phyloP scores from a whole-genome alignment of 441 rosid genomes.

The Bruguiera hainesii region DNA sequence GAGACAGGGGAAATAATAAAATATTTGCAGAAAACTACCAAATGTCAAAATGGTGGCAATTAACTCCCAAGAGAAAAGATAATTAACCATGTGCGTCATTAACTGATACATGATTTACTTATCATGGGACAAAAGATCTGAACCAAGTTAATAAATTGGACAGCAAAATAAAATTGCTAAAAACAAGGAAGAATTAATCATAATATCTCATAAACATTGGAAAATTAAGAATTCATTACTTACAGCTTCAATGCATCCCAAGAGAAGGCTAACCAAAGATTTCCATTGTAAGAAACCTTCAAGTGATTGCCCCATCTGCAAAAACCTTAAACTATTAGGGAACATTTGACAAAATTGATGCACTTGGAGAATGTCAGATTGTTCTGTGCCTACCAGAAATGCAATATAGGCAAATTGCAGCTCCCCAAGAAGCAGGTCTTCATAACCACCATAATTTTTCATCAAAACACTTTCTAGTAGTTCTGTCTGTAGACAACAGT shows the following conservation, averaged over 20 bases:
- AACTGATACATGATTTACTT: no score
- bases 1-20: neutral
- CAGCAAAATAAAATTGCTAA: neutral
- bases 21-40: neutral
- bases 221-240: conserved; percentile 24
- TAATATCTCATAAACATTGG: neutral
- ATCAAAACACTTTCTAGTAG: conserved; percentile 54
- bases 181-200: conserved; percentile 1
- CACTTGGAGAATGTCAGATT: conserved; percentile 8
- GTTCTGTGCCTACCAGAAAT: conserved; percentile 58
- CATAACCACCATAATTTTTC: conserved; percentile 62
- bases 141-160: no score
- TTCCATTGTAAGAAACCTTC: conserved; percentile 92
- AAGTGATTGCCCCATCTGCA: conserved; percentile 97
- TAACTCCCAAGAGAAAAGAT: no score
- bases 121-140: no score
- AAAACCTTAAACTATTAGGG: conserved; percentile 11
- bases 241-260: conserved; percentile 85
- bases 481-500: conserved; percentile 47
- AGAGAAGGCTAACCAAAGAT: conserved; percentile 76
- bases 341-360: conserved; percentile 11
- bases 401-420: conserved; percentile 81
- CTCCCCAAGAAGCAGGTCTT: conserved; percentile 85
- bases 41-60: no score
- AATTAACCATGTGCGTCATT: no score